Evolutionary conservation across 345 rosid genomes (phyloP), one percentile per base, ranked within the genome.

Genomic region (Mallotus nudiflorus): DNA sequence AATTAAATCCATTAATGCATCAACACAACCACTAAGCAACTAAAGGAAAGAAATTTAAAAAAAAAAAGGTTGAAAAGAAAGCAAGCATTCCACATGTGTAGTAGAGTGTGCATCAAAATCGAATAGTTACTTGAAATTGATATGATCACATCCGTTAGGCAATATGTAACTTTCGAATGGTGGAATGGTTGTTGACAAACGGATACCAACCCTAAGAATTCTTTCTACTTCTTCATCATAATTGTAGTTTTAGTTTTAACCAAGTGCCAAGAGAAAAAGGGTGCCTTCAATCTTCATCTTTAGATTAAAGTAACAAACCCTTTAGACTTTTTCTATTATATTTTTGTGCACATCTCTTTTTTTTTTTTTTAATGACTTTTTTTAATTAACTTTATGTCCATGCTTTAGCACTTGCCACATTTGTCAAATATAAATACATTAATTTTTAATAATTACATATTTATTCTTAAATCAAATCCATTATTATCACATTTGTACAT

Each of bases 111-210:
- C 42, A 39, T 39, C n/a, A n/a, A n/a, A n/a, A 33, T 33, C 46
- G 9, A 42, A 42, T 29, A 53, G 28, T 49, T 60, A 52, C 16
- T 24, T 66, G 66, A 73, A 55, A 46, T 46, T 33, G 49, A 35
- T 19, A 19, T 46, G 53, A 25, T 37, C 19, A 22, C 31, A 35
- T 4, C 16, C 3, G 79, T 70, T 78, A 56, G 84, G 87, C 81
- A 18, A 35, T 1, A 7, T 7, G 70, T 65, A 51, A 3, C 77
- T 65, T 56, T 78, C 81, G 65, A 24, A 46, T 15, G 42, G 57
- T 18, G 76, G 76, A 45, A 70, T 18, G 75, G 77, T 78, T 10
- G 84, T 77, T 83, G 87, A 62, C 73, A 62, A 75, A 80, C 75
- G 76, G 82, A 73, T 62, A 65, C 81, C 86, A 58, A 78, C 29